Percentiles rank a stretch among this genome's conserved stretches.
phyloP scores from a whole-genome alignment of 139 green algal species.

The Diplosphaera chodatii region DNA sequence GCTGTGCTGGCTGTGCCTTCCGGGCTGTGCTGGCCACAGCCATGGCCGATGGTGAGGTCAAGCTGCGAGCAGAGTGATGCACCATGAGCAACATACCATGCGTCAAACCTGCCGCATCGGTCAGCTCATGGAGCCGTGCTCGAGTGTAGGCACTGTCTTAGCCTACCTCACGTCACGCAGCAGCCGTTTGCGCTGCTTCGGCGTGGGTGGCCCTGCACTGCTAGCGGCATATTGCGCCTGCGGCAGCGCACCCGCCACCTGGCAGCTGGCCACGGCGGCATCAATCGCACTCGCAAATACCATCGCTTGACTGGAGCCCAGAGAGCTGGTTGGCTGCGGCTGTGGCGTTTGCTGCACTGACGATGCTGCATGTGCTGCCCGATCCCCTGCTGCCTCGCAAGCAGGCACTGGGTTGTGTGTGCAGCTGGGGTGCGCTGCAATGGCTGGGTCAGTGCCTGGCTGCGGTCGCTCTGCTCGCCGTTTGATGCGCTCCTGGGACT shows the following conservation, averaged over 20 bases:
- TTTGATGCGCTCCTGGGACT: background rate
- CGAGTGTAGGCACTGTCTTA: background rate
- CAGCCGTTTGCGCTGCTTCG: constrained; percentile 15
- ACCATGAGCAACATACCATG: too few relatives aligned
- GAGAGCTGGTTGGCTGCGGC: constrained; percentile 9
- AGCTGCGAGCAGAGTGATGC: too few relatives aligned
- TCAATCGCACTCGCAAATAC: constrained; percentile 2
- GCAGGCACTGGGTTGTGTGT: too few relatives aligned
- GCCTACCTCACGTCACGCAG: background rate
- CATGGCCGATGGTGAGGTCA: constrained; percentile 12
- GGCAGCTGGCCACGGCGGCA: constrained; percentile 4
- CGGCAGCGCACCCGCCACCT: constrained; percentile 9
- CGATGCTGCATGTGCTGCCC: background rate
- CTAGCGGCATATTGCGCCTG: constrained; percentile 6
- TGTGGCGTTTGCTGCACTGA: background rate
- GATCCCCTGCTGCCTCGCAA: too few relatives aligned
- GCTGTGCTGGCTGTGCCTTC: constrained; percentile 2
- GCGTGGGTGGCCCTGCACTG: constrained; percentile 10
- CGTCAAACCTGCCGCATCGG: too few relatives aligned
- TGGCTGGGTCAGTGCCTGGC: constrained; percentile 1
- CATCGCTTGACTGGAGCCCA: background rate
- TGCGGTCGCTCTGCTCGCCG: background rate
- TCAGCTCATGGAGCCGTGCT: too few relatives aligned
- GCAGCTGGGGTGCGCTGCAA: constrained; percentile 6
- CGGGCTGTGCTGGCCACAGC: constrained; percentile 11